Conservation (phyloP, 2,329 filamentous ascomycete species). For the Berkeleyomyces basicola region DNA sequence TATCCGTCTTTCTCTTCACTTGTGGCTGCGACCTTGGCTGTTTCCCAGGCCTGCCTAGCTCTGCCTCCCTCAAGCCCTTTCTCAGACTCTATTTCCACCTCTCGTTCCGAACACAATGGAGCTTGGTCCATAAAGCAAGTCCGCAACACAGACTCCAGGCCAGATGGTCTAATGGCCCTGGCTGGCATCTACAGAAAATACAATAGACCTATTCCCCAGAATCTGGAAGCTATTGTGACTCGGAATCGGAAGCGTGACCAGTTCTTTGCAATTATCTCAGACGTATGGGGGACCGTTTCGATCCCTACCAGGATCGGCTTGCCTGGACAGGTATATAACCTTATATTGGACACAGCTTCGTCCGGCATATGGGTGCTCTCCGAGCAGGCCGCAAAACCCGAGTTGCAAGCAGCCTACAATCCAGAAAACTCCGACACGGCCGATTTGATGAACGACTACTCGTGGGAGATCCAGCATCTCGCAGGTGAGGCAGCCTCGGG, state of each 20-base stretch:
- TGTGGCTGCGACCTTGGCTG: no score
- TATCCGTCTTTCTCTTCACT: no score
- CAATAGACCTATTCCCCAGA: slow-evolving; percentile 20
- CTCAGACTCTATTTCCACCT: no score
- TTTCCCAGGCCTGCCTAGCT: no score
- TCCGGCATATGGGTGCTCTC: slow-evolving; percentile 26
- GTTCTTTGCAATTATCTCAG: slow-evolving; percentile 17
- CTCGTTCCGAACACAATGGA: no score
- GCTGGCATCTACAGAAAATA: slow-evolving; percentile 25
- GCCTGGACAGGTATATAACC: slow-evolving; percentile 21
- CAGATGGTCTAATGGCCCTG: slow-evolving; percentile 16
- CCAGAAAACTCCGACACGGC: slow-evolving; percentile 19
- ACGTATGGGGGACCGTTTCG: slow-evolving; percentile 18
- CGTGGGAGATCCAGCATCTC: slow-evolving; percentile 25
- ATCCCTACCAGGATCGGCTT: slow-evolving; percentile 4
- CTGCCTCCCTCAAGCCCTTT: no score
- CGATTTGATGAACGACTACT: slow-evolving; percentile 17
- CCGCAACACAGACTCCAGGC: no score
- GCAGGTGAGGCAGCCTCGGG: slow-evolving; percentile 29
- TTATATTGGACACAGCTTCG: slow-evolving; percentile 28
- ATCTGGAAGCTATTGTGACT: slow-evolving; percentile 17
- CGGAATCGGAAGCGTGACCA: slow-evolving; percentile 16
- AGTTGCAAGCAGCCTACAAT: slow-evolving; percentile 16
- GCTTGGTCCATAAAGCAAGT: no score
- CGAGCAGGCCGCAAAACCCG: slow-evolving; percentile 10